These are phyloP conservation scores for Marvania coccoides DNA, from an alignment of 139 green algal species.

Conservation along the genomic window DNA sequence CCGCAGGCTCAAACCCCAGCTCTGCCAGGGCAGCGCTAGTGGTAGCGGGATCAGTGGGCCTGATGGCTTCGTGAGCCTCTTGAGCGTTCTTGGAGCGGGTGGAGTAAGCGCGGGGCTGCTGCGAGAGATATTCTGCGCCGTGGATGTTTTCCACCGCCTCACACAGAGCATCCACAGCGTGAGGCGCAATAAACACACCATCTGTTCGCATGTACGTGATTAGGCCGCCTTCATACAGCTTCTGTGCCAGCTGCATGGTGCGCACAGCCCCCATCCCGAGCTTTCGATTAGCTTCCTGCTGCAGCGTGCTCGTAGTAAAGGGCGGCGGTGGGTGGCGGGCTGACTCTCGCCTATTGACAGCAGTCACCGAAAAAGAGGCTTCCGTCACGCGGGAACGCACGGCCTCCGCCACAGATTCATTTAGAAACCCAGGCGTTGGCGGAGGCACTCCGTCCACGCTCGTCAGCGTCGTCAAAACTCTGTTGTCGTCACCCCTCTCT, in stretches of 20 bases:
- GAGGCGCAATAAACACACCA: slow-evolving; percentile 46
- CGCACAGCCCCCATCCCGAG: slow-evolving; percentile 54
- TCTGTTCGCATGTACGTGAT: slow-evolving; percentile 98
- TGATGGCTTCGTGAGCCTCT: slow-evolving; percentile 92
- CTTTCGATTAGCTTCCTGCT: slow-evolving; percentile 70
- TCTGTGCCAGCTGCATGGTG: slow-evolving; percentile 84
- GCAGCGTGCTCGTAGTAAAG: slow-evolving; percentile 84
- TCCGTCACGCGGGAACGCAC: slow-evolving; percentile 19
- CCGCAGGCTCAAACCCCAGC: slow-evolving; percentile 5
- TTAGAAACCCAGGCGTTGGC: slow-evolving; percentile 27
- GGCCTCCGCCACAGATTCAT: slow-evolving; percentile 21
- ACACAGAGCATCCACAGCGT: slow-evolving; percentile 41
- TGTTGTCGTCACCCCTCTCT: background rate
- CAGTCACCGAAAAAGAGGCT: slow-evolving; percentile 17
- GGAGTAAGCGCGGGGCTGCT: background rate
- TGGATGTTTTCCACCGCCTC: slow-evolving; percentile 16
- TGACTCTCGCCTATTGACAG: slow-evolving; percentile 18
- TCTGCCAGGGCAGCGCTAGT: slow-evolving; percentile 8
- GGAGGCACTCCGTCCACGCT: slow-evolving; percentile 40
- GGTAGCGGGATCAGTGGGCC: slow-evolving; percentile 53
- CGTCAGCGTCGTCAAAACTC: slow-evolving; percentile 12
- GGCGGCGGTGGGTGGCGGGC: slow-evolving; percentile 55
- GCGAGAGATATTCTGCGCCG: slow-evolving; percentile 2
- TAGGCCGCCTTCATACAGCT: slow-evolving; percentile 79
- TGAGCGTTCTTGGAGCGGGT: slow-evolving; percentile 60